A percentile compares a stretch with the other conserved stretches of the same genome.
These are phyloP conservation scores for Hippophae gyantsensis DNA, from an alignment of 306 rosid species.

Conservation along the genomic window DNA sequence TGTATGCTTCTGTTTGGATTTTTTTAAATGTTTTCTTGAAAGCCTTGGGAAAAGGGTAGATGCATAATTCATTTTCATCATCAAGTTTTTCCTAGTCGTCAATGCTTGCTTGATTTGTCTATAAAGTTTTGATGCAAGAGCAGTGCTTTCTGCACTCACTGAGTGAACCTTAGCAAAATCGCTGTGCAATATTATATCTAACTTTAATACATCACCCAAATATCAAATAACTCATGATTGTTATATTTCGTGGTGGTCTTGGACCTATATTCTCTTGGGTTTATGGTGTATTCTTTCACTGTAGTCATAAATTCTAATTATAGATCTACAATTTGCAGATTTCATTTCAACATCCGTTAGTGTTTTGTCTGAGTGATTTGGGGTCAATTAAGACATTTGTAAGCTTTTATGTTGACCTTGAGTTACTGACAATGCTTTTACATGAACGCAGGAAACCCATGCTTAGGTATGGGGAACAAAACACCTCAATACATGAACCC, in stretches of 20 bases:
- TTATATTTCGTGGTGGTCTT: too few species aligned
- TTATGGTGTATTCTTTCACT: too few species aligned
- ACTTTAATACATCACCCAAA: too few species aligned
- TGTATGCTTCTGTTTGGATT: constrained; percentile 2
- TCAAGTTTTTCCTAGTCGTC: too few species aligned
- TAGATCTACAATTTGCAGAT: background rate
- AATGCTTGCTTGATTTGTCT: too few species aligned
- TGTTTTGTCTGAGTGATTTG: background rate
- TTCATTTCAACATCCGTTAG: background rate
- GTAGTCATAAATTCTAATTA: too few species aligned
- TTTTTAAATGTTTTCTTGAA: background rate
- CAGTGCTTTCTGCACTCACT: too few species aligned
- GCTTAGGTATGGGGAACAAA: constrained; percentile 22
- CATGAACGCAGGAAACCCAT: constrained; percentile 51
- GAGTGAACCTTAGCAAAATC: too few species aligned
- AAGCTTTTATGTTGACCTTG: background rate
- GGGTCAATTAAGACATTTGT: background rate
- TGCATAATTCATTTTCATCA: background rate
- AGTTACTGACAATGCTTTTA: constrained; percentile 15
- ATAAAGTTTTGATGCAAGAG: too few species aligned
- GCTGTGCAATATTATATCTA: too few species aligned
- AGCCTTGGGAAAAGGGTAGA: background rate
- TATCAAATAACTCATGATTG: too few species aligned
- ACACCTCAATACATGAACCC: constrained; percentile 51
- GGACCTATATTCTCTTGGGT: too few species aligned